phyloP scores from a whole-genome alignment of 495 filamentous ascomycete genomes.

The Tirmania nivea region DNA sequence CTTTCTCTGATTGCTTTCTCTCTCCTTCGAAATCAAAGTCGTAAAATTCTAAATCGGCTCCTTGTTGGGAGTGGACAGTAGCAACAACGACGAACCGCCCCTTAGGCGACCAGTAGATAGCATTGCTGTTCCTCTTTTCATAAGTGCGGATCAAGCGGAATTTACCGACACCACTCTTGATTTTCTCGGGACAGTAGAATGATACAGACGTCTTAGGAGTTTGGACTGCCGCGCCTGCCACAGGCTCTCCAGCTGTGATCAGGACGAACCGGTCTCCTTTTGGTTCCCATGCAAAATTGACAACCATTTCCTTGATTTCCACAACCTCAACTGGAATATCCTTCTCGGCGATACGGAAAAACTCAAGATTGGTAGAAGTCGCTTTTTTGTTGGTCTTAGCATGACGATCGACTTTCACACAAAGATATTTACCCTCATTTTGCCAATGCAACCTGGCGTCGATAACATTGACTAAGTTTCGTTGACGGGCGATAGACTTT shows the following conservation, averaged over 20 bases:
- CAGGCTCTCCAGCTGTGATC: conserved; percentile 78
- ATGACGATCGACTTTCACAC: conserved; percentile 96
- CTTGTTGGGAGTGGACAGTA: conserved; percentile 75
- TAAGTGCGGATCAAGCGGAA: conserved; percentile 85
- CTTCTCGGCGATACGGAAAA: conserved; percentile 91
- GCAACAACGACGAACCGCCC: conserved; percentile 85
- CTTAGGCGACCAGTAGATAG: conserved; percentile 97
- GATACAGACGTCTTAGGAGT: conserved; percentile 85
- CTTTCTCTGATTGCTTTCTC: conserved; percentile 34
- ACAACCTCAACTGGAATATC: conserved; percentile 95
- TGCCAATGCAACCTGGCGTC: conserved; percentile 98
- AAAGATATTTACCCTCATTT: conserved; percentile 75
- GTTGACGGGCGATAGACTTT: conserved; percentile 74
- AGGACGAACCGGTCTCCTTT: conserved; percentile 91
- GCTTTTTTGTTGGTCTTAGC: conserved; percentile 91
- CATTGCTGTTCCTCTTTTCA: conserved; percentile 98
- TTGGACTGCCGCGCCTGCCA: conserved; percentile 49
- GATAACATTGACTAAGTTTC: conserved; percentile 92
- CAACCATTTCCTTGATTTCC: conserved; percentile 92
- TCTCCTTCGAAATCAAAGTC: conserved; percentile 96
- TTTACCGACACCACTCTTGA: conserved; percentile 66
- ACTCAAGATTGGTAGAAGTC: conserved; percentile 86
- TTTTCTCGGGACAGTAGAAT: conserved; percentile 91
- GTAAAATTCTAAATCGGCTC: conserved; percentile 90
- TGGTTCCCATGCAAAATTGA: conserved; percentile 98